Conservation (phyloP, 441 rosid genomes). For the Syzygium syzygioides region DNA sequence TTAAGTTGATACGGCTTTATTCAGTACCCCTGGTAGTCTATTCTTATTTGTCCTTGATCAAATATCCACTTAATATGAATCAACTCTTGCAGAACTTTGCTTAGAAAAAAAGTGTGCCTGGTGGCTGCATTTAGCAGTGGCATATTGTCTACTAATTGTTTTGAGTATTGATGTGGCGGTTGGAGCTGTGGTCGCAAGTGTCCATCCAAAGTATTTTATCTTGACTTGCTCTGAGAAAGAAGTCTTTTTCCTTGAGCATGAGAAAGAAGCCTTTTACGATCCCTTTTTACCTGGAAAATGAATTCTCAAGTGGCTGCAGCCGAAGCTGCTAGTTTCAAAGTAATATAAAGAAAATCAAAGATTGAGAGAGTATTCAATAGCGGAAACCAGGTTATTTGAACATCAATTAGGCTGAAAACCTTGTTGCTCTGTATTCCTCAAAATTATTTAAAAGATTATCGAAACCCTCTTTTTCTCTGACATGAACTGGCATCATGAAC, state of each 20-base stretch:
- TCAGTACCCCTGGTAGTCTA: not conserved
- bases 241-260: not conserved
- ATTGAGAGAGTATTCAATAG: not conserved
- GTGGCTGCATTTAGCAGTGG: not conserved
- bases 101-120: not conserved
- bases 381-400: not conserved
- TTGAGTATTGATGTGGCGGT: not conserved
- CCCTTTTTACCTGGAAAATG: not conserved
- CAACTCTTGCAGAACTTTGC: not conserved
- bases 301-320: not conserved
- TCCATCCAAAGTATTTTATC: not conserved
- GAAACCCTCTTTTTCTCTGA: not conserved
- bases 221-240: not conserved
- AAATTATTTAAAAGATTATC: not conserved
- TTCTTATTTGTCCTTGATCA: not conserved
- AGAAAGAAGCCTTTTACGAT: not conserved
- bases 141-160: not conserved
- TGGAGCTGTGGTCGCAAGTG: not conserved
- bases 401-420: not conserved
- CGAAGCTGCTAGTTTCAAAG: not conserved
- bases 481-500: not conserved
- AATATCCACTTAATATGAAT: not conserved
- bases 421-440: not conserved
- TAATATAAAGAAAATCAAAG: not conserved
- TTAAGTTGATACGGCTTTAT: not conserved